Evolutionary conservation across 225 moss, liverwort and hornwort genomes (phyloP), one percentile per base, ranked within the genome.

Genomic region (Takakia lepidozioides): DNA sequence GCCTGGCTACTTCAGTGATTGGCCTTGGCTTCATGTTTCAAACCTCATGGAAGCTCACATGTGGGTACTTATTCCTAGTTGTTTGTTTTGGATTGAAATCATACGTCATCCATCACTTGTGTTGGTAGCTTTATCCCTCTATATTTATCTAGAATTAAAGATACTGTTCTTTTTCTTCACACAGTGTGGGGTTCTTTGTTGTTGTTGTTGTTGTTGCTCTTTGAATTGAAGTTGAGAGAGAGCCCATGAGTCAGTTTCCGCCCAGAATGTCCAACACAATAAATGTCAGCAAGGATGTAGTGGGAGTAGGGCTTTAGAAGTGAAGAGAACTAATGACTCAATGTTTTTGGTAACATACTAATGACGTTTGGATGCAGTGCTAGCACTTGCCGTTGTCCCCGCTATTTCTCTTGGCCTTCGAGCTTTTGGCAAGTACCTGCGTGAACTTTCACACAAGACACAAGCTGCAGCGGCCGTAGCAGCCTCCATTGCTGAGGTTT

Each of bases 1-100:
- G 95, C 63, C 66, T 98, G 60, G 87, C 95, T 30, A 98, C 95
- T 62, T 50, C 84, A 61, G 11, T 83, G 8, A 90, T 98, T 51
- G 95, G 95, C 62, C 68, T 98, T 76, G 87, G 80, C 41, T 98
- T 98, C 39, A 98, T 98, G 90, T 83, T 90, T 62, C 72, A 53
- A 48, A 90, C 90, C 21, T 98, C 95, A 42, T 85, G 65, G 67
- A 51, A 17, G 9, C 90, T 98, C 67, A 98, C 90, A 47, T 16
- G 89, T 95, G 69, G 71, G 84, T 78, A 38, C 30, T 36, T 28
- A 58, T 51, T 47, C 40, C 36, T 39, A 30, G n/a, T n/a, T n/a
- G n/a, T n/a, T n/a, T n/a, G n/a, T n/a, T n/a, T n/a, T n/a, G n/a
- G n/a, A n/a, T n/a, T n/a, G n/a, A n/a, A n/a, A n/a, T n/a, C n/a